phyloP scores from a whole-genome alignment of 2,329 filamentous ascomycete genomes.

The Aspergillaceae sp. region DNA sequence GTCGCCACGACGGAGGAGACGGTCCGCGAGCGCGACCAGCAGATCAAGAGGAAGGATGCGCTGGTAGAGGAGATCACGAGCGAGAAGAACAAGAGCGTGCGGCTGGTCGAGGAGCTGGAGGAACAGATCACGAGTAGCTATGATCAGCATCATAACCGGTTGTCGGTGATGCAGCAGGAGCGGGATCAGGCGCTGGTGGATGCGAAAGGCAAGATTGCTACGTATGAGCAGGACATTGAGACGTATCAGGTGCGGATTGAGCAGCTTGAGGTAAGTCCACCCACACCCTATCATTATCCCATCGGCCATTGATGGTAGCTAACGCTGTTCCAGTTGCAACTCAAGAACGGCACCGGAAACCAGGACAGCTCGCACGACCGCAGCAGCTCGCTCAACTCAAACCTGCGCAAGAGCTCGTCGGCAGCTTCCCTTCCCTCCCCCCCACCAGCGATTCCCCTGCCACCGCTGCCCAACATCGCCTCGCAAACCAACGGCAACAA shows the following conservation, averaged over 20 bases:
- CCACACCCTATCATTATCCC: not conserved
- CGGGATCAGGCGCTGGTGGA: slow-evolving; percentile 70
- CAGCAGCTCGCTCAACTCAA: slow-evolving; percentile 54
- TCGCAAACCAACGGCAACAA: slow-evolving; percentile 43
- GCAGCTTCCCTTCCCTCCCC: slow-evolving; percentile 82
- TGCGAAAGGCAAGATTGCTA: slow-evolving; percentile 55
- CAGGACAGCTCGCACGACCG: slow-evolving; percentile 42
- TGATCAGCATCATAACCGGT: slow-evolving; percentile 85
- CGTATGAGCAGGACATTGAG: slow-evolving; percentile 61
- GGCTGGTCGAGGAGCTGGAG: slow-evolving; percentile 89
- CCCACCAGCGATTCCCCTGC: slow-evolving; percentile 90
- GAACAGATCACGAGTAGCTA: slow-evolving; percentile 93
- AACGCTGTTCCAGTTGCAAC: slow-evolving; percentile 25
- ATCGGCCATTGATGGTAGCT: slow-evolving; percentile 8
- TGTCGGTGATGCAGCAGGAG: slow-evolving; percentile 73
- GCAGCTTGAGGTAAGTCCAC: slow-evolving; percentile 61
- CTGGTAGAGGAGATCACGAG: slow-evolving; percentile 44
- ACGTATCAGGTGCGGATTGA: slow-evolving; percentile 47
- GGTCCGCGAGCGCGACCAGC: slow-evolving; percentile 35
- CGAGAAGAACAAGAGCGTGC: slow-evolving; percentile 82
- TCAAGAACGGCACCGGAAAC: slow-evolving; percentile 31
- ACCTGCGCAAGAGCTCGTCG: slow-evolving; percentile 75
- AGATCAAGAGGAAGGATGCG: slow-evolving; percentile 39
- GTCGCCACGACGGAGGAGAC: slow-evolving; percentile 41
- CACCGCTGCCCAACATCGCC: slow-evolving; percentile 65